phyloP scores from a whole-genome alignment of 2,329 filamentous ascomycete genomes.

The Exophiala oligosperma region DNA sequence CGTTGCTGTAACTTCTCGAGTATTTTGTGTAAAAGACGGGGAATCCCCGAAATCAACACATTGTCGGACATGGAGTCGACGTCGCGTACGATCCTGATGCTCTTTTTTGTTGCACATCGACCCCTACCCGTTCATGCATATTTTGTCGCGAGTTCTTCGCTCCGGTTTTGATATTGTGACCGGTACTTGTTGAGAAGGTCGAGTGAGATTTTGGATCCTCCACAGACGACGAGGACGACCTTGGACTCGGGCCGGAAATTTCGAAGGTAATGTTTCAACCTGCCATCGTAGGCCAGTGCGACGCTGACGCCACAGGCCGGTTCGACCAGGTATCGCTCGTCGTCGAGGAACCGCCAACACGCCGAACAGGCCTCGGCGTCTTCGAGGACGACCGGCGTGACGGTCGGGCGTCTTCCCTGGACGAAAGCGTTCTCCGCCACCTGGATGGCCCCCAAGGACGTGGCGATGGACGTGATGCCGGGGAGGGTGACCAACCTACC shows the following conservation, averaged over 20 bases:
- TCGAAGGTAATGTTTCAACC: slow-evolving; percentile 22
- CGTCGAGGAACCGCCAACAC: slow-evolving; percentile 74
- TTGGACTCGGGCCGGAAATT: slow-evolving; percentile 53
- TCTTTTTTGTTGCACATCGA: too few species aligned
- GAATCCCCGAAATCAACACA: too few species aligned
- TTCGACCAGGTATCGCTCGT: slow-evolving; percentile 80
- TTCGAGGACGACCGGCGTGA: slow-evolving; percentile 63
- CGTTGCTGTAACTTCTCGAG: too few species aligned
- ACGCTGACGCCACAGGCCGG: slow-evolving; percentile 80
- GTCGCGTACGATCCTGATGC: too few species aligned
- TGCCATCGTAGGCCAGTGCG: slow-evolving; percentile 37
- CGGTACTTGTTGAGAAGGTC: slow-evolving; percentile 50
- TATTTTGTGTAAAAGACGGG: too few species aligned
- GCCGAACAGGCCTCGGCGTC: slow-evolving; percentile 80
- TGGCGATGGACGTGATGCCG: slow-evolving; percentile 74
- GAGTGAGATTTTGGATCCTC: slow-evolving; percentile 67
- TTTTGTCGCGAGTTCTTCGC: slow-evolving; percentile 13
- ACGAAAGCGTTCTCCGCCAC: slow-evolving; percentile 66
- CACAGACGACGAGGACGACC: slow-evolving; percentile 83
- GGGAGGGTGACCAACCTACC: slow-evolving; percentile 61
- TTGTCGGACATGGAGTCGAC: too few species aligned
- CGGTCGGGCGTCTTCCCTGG: slow-evolving; percentile 57
- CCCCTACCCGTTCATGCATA: not conserved
- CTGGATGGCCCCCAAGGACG: slow-evolving; percentile 69
- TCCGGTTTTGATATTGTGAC: slow-evolving; percentile 10